Percentiles rank a stretch among this genome's conserved stretches.
These are phyloP conservation scores for Apiotrichum sp. DNA, from an alignment of 1,284 basidiomycete genomes.

Conservation along the genomic window DNA sequence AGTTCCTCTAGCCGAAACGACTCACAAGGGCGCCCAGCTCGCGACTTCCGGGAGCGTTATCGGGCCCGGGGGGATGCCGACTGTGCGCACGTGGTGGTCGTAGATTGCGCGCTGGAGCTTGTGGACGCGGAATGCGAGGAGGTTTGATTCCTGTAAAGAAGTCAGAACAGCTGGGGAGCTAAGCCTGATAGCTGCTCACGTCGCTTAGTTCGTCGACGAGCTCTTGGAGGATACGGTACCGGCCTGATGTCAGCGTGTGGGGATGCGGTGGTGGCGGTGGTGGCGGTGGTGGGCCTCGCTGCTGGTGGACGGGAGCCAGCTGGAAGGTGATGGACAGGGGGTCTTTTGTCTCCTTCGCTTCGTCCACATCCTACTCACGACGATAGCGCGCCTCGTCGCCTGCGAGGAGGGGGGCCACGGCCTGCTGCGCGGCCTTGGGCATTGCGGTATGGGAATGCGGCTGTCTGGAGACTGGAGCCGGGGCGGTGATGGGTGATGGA, in stretches of 20 bases:
- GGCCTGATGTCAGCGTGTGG: slow-evolving; percentile 10
- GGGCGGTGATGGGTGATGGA: no score
- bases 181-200: slow-evolving; percentile 7
- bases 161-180: neutral
- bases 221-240: slow-evolving; percentile 21
- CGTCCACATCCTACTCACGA: slow-evolving; percentile 6
- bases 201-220: slow-evolving; percentile 26
- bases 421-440: neutral
- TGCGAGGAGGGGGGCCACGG: slow-evolving; percentile 13
- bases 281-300: no score
- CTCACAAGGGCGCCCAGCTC: slow-evolving; percentile 17
- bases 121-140: slow-evolving; percentile 18
- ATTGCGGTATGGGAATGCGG: neutral
- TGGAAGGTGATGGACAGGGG: no score
- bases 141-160: slow-evolving; percentile 18
- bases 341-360: no score
- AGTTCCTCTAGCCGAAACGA: no score
- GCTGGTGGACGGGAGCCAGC: no score
- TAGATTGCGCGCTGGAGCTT: slow-evolving; percentile 19
- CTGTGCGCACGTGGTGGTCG: slow-evolving; percentile 11
- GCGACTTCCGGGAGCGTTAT: slow-evolving; percentile 13
- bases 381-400: slow-evolving; percentile 19
- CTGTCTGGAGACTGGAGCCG: no score
- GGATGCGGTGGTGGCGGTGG: neutral
- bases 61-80: slow-evolving; percentile 9